Evolutionary conservation across 2,329 filamentous ascomycete species (phyloP), one percentile per base, ranked within the genome.

Genomic region (Calonectria honghensis): DNA sequence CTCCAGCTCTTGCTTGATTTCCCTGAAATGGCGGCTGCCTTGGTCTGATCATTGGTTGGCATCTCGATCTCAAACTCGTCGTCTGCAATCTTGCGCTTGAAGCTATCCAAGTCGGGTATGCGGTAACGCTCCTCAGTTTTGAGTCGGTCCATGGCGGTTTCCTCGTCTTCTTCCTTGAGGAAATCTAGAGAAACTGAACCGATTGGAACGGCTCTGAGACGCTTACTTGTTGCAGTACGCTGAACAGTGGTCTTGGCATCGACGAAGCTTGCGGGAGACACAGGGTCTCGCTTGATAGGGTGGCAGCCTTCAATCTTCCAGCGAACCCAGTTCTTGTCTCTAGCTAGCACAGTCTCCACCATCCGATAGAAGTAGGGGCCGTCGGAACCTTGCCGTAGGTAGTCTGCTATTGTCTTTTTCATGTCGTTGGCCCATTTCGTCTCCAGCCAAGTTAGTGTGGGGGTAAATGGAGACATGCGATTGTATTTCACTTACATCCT

Each of bases 241-340:
- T 91, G 89, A 4, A 93, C 93, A 59, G 91, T 88, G 37, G 89
- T 87, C 82, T 93, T 94, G 31, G 96, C 93, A 69, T 92, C 90
- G 50, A 93, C 85, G 83, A 96, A 96, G 61, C 93, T 90, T 35
- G 91, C 86, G 1, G 93, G 89, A 3, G 93, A 90, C 37, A 98
- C 90, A 14, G 95, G 88, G 29, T 94, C 91, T 74, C 92, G 91
- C 82, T 96, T 93, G 81, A 99, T 98, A 7, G 94, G 91, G 31
- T 95, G 95, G 83, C 97, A 99, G 78, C 93, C 95, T 83, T 98
- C 96, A 74, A 96, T 93, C 86, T 99, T 99, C 97, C 97, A 99
- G 76, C 96, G 94, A 57, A 97, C 96, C 97, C 97, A 99, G 83
- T 98, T 98, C 88, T 98, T 98, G 85, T 99, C 97, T 76, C 97